Percentiles rank a stretch among this genome's conserved stretches.
Conservation (phyloP, 495 filamentous ascomycete genomes). For the Xylona heveae region DNA sequence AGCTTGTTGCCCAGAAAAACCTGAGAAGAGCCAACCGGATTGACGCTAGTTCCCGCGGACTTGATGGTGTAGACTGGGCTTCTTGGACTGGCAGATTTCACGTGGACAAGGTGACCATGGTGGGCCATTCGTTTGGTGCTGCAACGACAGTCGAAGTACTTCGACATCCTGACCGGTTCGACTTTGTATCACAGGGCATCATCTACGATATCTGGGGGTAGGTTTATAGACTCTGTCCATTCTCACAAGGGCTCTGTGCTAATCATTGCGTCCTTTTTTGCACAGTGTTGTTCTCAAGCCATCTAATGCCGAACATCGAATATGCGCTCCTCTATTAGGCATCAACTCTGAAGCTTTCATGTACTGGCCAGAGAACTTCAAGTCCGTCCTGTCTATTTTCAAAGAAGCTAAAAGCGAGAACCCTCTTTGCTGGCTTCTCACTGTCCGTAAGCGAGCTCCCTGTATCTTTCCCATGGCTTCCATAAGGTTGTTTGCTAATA, state of each 20-base stretch:
- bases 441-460: slow-evolving; percentile 27
- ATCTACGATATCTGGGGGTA: slow-evolving; percentile 35
- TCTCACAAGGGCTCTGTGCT: too few species aligned
- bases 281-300: slow-evolving; percentile 12
- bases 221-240: too few species aligned
- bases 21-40: slow-evolving; percentile 25
- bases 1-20: slow-evolving; percentile 20
- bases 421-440: slow-evolving; percentile 32
- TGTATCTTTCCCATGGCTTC: slow-evolving; percentile 35
- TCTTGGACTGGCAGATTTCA: slow-evolving; percentile 17
- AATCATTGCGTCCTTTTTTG: too few species aligned
- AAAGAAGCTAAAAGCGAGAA: slow-evolving; percentile 24
- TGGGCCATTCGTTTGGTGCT: slow-evolving; percentile 59
- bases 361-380: slow-evolving; percentile 35
- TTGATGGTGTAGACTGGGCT: slow-evolving; percentile 20
- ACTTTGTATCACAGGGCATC: slow-evolving; percentile 32
- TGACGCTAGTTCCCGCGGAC: slow-evolving; percentile 25
- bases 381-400: slow-evolving; percentile 24
- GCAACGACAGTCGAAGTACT: slow-evolving; percentile 41
- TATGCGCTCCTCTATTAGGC: slow-evolving; percentile 27
- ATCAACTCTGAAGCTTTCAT: slow-evolving; percentile 42
- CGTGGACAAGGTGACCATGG: slow-evolving; percentile 31
- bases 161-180: slow-evolving; percentile 23
- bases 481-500: slow-evolving; percentile 37
- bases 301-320: slow-evolving; percentile 15